Base-by-base conservation (phyloP, 257 asterid genomes). In the Catharanthus roseus region DNA sequence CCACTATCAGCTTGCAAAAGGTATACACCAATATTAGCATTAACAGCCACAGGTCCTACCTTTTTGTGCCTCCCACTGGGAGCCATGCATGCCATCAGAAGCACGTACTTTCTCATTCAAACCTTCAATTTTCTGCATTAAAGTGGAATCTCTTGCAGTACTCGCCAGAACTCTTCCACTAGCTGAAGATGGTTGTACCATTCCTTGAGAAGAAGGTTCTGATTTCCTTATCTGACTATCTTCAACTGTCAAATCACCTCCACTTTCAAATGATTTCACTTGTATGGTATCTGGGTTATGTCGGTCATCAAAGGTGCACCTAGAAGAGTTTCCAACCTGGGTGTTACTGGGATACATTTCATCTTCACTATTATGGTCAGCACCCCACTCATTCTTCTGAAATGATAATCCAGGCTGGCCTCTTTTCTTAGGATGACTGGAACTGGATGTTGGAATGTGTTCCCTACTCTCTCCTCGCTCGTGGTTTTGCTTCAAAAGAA, bases 51-150 rank as follows among this genome's bases (percentile, higher is more conserved):
- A 65, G 86, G 85, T 68, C 72, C 83, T 69, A 73, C 42, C 81
- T 70, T 79, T 83, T 61, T 82, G 87, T 49, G 77, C 90, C 64
- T 69, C 90, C 73, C 74, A 68, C 50, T 78, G 65, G 72, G 77
- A 72, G 72, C n/a, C n/a, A 13, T 31, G 36, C 11, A n/a, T 44
- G 3, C 82, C 87, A 84, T 91, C 96, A 79, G 93, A 85, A 68
- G 80, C 86, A 77, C 90, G 89, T 47, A 73, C 79, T 80, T 95
- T 91, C 76, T 92, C 93, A 82, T 95, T 95, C 73, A 95, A 76
- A 78, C 84, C 86, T 76, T 90, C 97, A 75, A 88, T 88, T 77
- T 89, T 95, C 77, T 88, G 95, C 81, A 95, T 85, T 70, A 91
- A 78, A 71, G 80, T 75, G 53, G 88, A 55, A 68, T 84, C 88